A percentile compares a stretch with the other conserved stretches of the same genome.
Conservation (phyloP, 768 basidiomycete species). For the Boletellus emodensis region DNA sequence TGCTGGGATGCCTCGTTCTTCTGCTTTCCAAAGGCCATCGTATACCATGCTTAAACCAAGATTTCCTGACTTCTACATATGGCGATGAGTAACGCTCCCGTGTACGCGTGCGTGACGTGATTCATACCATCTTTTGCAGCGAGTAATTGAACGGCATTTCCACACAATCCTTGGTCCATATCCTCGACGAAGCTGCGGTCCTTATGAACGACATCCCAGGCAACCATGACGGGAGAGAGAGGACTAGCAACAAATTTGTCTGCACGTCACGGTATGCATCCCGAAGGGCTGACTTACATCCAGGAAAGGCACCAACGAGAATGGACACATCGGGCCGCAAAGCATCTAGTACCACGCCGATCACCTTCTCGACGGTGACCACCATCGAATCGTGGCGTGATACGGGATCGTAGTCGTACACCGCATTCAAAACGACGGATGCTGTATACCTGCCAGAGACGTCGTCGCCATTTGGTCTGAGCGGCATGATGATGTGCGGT, state of each 20-base stretch:
- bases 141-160: conserved; percentile 8
- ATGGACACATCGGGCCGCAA: conserved; percentile 8
- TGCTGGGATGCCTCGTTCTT: not conserved
- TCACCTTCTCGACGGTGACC: conserved; percentile 4
- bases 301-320: conserved; percentile 11
- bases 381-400: conserved; percentile 9
- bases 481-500: too few species aligned
- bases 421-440: conserved; percentile 10
- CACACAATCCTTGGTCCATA: conserved; percentile 6
- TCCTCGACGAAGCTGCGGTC: not conserved
- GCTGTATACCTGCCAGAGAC: conserved; percentile 7
- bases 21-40: conserved; percentile 6
- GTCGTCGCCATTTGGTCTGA: not conserved
- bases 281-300: conserved; percentile 2
- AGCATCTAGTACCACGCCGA: conserved; percentile 4
- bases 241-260: not conserved
- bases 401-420: conserved; percentile 14
- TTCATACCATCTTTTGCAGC: conserved; percentile 5
- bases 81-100: not conserved
- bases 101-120: not conserved
- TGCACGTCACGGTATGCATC: not conserved
- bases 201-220: conserved; percentile 12
- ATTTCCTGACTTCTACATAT: conserved; percentile 5
- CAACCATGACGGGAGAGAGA: conserved; percentile 10
- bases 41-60: not conserved